Evolutionary conservation across 1,284 basidiomycete species (phyloP), one percentile per base, ranked within the genome.

Genomic region (Kalmanozyma brasiliensis): DNA sequence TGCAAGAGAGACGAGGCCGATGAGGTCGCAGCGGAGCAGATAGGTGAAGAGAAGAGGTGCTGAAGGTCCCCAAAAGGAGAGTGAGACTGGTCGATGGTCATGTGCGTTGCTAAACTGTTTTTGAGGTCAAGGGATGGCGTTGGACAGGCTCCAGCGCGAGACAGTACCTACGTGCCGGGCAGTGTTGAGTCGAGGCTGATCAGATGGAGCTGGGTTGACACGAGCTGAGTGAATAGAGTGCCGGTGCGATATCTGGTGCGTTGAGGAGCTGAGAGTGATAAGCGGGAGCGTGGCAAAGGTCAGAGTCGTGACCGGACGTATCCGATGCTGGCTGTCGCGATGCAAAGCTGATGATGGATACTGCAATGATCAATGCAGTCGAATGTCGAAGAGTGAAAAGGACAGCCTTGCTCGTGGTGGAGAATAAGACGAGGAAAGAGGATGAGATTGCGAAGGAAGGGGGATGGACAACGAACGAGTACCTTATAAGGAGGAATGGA

Each of bases 11-110:
- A 66, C 24, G 68, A 58, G 26, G 71, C 66, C 44, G 69, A 65
- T 8, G 49, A 38, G 3, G 65, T 59, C 46, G 70, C 73, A 24
- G 69, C 61, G 14, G 73, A 75, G 46, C 70, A 69, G 7, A 62
- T 66, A 16, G 73, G 73, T 33, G 70, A 75, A 23, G 73, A 61
- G 37, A 69, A 68, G 11, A 73, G 49, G 19, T 51, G 49, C 26
- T 66, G 49, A 23, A 47, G 30, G 37, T 55, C 66, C 57, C 66
- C 66, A 49, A 43, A 52, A 44, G 66, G 66, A 60, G 61, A 56
- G 49, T 38, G 56, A 23, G 56, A 34, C 17, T 64, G 56, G 46
- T 44, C 66, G 60, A 60, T 61, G 33, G 51, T 59, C 66, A 69
- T 64, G 60, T 55, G 65, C 40, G 55, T 35, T 45, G 19, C 37